Evolutionary conservation across 2,329 filamentous ascomycete species (phyloP).

Genomic region (Stagonosporopsis tanaceti): DNA sequence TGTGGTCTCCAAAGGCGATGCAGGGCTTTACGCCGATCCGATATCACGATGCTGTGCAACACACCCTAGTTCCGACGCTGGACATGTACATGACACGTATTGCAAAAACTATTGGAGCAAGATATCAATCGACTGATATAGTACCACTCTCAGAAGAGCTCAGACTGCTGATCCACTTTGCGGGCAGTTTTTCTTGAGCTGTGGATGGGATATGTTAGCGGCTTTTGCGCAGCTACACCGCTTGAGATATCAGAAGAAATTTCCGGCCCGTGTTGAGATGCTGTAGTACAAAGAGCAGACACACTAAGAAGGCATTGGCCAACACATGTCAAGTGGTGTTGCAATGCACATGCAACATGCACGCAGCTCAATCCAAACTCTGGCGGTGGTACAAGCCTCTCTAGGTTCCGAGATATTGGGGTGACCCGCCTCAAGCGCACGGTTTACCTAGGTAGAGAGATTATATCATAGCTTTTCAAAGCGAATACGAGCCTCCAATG

Average conservation of each 20-base stretch:
- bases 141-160: not conserved
- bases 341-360: conserved; percentile 7
- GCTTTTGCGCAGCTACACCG: not conserved
- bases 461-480: not conserved
- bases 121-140: too few species aligned
- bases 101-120: too few species aligned
- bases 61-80: too few species aligned
- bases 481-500: not conserved
- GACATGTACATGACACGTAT: too few species aligned
- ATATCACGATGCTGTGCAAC: too few species aligned
- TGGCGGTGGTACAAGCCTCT: conserved; percentile 12
- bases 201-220: not conserved
- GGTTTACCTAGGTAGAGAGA: not conserved
- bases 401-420: conserved; percentile 2
- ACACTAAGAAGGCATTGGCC: not conserved
- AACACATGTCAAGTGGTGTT: not conserved
- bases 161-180: not conserved
- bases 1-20: too few species aligned
- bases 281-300: not conserved
- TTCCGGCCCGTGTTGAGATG: not conserved
- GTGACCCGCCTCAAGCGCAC: not conserved
- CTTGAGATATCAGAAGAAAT: not conserved
- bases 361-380: not conserved
- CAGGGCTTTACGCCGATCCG: too few species aligned
- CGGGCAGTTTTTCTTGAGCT: not conserved